Percentiles rank a stretch among this genome's conserved stretches.
Conservation (phyloP, 1,284 basidiomycete genomes). For the Puccinia hordei region DNA sequence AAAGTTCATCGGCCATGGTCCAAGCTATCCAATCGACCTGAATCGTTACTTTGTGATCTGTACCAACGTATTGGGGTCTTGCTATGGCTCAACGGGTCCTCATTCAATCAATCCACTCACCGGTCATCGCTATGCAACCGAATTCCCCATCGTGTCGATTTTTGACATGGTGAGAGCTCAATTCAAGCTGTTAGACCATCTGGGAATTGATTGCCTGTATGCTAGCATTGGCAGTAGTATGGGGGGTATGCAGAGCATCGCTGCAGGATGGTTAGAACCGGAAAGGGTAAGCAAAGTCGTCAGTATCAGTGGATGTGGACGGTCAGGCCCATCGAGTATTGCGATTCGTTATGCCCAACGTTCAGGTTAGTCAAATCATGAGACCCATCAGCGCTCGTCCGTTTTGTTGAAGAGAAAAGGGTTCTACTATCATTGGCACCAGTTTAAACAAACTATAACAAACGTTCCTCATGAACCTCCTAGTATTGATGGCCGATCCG, state of each 20-base stretch:
- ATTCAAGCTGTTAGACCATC: constrained; percentile 78
- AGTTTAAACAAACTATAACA: too few relatives aligned
- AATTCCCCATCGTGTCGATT: constrained; percentile 88
- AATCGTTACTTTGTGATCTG: constrained; percentile 90
- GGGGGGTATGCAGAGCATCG: constrained; percentile 97
- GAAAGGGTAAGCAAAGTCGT: constrained; percentile 84
- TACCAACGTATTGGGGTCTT: constrained; percentile 95
- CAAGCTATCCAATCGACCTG: constrained; percentile 80
- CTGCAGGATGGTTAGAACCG: constrained; percentile 87
- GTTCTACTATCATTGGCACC: too few relatives aligned
- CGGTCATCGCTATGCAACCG: constrained; percentile 77
- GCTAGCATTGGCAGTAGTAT: constrained; percentile 91
- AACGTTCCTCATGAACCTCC: too few relatives aligned
- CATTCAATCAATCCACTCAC: constrained; percentile 72
- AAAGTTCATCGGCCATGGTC: constrained; percentile 90
- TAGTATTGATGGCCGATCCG: constrained; percentile 97
- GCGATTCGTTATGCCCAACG: constrained; percentile 95
- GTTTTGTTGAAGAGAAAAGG: background rate
- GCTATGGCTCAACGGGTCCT: constrained; percentile 94
- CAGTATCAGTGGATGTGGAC: constrained; percentile 88
- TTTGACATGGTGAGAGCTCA: constrained; percentile 96
- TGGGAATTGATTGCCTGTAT: constrained; percentile 81
- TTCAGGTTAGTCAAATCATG: constrained; percentile 60
- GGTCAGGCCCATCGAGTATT: constrained; percentile 85
- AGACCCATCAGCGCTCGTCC: background rate